Conservation (phyloP, 75 land plant genomes). For the Cunninghamia lanceolata region DNA sequence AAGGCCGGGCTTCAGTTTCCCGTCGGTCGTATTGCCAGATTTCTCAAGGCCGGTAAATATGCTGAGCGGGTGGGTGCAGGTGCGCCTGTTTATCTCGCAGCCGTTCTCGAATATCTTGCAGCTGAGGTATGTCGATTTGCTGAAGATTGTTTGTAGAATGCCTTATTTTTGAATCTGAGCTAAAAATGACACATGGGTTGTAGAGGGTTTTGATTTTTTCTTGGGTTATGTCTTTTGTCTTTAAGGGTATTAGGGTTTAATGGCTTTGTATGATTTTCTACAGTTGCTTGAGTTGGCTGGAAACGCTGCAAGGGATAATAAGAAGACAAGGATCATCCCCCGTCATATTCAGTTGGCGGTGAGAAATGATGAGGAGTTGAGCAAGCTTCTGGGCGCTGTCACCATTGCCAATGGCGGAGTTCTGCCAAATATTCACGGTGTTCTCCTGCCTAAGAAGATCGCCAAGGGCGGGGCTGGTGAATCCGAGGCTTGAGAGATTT, state of each 20-base stretch:
- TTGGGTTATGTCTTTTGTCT: too few species aligned
- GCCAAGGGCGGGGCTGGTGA: background rate
- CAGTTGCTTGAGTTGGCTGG: background rate
- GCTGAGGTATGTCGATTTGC: constrained; percentile 14
- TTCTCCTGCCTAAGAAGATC: background rate
- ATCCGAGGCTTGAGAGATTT: background rate
- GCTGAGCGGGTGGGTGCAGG: constrained; percentile 21
- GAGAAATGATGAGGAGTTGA: background rate
- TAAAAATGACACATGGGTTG: background rate
- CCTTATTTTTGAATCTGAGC: background rate
- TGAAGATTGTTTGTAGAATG: background rate
- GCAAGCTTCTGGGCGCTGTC: background rate
- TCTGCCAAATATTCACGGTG: constrained; percentile 7
- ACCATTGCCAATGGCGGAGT: background rate
- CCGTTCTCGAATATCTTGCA: constrained; percentile 20
- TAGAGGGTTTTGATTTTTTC: background rate
- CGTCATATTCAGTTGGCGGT: background rate
- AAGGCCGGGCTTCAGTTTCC: constrained; percentile 25
- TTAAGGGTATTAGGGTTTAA: background rate
- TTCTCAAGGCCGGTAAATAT: constrained; percentile 19
- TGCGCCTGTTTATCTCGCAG: constrained; percentile 22
- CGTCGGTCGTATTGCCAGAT: constrained; percentile 17
- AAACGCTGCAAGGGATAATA: background rate
- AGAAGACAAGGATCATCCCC: background rate
- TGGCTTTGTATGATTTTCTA: background rate